Evolutionary conservation across 1,284 basidiomycete genomes (phyloP).

Genomic region (Mycena sp.): DNA sequence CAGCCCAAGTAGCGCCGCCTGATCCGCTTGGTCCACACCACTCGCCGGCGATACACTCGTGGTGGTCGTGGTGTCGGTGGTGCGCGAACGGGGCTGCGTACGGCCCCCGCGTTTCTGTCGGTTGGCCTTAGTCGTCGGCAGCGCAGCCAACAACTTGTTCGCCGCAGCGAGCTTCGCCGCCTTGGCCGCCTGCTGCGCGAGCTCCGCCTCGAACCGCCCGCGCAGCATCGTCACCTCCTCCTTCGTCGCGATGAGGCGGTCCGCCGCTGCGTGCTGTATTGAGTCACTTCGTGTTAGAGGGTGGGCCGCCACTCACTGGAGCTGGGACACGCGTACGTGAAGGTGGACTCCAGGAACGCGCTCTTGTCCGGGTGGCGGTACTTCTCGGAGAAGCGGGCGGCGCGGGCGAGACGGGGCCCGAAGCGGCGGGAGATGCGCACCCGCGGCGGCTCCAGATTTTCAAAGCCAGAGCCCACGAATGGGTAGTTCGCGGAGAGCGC

Average conservation of each 20-base stretch:
- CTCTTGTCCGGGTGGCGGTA: conserved; percentile 50
- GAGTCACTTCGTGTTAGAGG: conserved; percentile 26
- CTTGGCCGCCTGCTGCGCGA: conserved; percentile 70
- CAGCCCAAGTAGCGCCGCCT: conserved; percentile 36
- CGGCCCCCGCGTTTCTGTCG: conserved; percentile 24
- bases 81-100: conserved; percentile 15
- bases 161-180: conserved; percentile 61
- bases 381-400: conserved; percentile 44
- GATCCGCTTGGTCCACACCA: conserved; percentile 38
- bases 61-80: conserved; percentile 4
- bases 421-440: conserved; percentile 52
- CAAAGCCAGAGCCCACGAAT: conserved; percentile 46
- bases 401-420: conserved; percentile 53
- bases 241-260: conserved; percentile 71
- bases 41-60: conserved; percentile 1
- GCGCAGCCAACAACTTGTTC: conserved; percentile 36
- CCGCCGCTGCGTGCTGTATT: conserved; percentile 59
- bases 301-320: conserved; percentile 67
- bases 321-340: conserved; percentile 68
- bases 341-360: conserved; percentile 58
- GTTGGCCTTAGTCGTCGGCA: conserved; percentile 10
- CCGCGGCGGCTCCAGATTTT: conserved; percentile 34
- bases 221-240: conserved; percentile 72
- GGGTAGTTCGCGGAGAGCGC: conserved; percentile 72
- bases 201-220: conserved; percentile 74